phyloP scores from a whole-genome alignment of 805 yeast genomes.

The Metschnikowia kunwiensis region DNA sequence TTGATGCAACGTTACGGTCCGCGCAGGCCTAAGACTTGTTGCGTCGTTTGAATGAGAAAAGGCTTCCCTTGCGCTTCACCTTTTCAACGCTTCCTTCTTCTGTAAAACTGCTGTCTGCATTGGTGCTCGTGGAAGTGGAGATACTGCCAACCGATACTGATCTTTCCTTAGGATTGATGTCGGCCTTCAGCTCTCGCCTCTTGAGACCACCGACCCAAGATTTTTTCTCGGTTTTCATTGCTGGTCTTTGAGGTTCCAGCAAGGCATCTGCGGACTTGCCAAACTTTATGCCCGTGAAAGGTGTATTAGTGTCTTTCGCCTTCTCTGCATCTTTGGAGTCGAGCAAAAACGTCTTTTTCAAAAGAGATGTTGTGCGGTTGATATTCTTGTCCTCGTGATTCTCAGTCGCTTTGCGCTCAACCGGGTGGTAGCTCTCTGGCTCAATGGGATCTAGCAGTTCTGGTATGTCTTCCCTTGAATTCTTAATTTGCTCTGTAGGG shows the following conservation, averaged over 20 bases:
- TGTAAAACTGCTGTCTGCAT: constrained; percentile 2
- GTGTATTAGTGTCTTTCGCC: constrained; percentile 1
- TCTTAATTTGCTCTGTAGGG: background rate
- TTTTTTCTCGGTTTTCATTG: constrained; percentile 31
- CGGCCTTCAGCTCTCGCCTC: constrained; percentile 27
- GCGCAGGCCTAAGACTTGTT: constrained; percentile 2
- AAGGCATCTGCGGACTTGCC: constrained; percentile 4
- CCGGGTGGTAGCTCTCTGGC: constrained; percentile 1
- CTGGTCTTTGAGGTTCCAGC: constrained; percentile 7
- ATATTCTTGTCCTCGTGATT: constrained; percentile 1
- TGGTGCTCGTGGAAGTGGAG: constrained; percentile 11
- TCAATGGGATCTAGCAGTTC: background rate
- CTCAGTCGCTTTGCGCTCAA: background rate
- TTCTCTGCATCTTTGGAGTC: constrained; percentile 20
- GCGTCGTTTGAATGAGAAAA: constrained; percentile 38
- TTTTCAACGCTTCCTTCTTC: constrained; percentile 10
- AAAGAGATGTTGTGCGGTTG: constrained; percentile 20
- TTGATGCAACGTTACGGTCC: background rate
- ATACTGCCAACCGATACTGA: constrained; percentile 23
- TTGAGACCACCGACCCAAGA: constrained; percentile 41
- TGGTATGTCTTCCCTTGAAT: background rate
- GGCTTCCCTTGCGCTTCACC: constrained; percentile 25
- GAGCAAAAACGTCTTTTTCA: constrained; percentile 33
- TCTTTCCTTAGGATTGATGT: constrained; percentile 16
- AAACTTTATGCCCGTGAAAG: constrained; percentile 1